Conservation (phyloP, 768 basidiomycete species). For the Mycena crocata region DNA sequence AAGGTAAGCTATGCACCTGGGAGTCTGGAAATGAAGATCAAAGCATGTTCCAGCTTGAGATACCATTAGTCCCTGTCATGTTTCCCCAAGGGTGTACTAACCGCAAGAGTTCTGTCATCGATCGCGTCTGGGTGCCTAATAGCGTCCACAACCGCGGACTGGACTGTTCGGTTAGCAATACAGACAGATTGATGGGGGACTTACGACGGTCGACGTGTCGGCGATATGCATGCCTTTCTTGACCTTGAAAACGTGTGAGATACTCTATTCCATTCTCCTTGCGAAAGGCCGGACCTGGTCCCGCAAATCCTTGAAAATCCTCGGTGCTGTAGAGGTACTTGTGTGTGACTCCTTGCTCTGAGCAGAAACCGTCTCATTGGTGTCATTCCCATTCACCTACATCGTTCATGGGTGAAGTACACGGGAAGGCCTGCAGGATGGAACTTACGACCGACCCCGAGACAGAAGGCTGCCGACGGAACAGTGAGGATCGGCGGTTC, state of each 20-base stretch:
- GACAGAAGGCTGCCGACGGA: slow-evolving; percentile 24
- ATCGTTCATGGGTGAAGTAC: background rate
- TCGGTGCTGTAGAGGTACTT: slow-evolving; percentile 39
- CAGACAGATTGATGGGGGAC: slow-evolving; percentile 29
- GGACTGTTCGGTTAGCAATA: background rate
- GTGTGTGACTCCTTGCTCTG: slow-evolving; percentile 1
- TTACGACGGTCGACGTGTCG: slow-evolving; percentile 57
- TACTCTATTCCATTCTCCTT: background rate
- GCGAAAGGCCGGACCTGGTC: slow-evolving; percentile 48
- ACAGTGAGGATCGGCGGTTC: slow-evolving; percentile 26
- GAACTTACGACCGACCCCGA: slow-evolving; percentile 6
- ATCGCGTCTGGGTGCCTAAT: slow-evolving; percentile 69
- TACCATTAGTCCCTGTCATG: no score
- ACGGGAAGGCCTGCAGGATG: background rate
- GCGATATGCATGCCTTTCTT: slow-evolving; percentile 55
- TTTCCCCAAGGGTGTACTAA: slow-evolving; percentile 46
- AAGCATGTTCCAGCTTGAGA: slow-evolving; percentile 74
- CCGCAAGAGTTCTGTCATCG: slow-evolving; percentile 84
- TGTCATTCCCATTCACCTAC: slow-evolving; percentile 5
- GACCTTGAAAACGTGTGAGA: slow-evolving; percentile 45
- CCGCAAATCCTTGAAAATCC: slow-evolving; percentile 54
- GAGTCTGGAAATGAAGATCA: slow-evolving; percentile 71
- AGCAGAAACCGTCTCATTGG: slow-evolving; percentile 1
- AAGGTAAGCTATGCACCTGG: no score
- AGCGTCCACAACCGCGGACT: slow-evolving; percentile 74